Evolutionary conservation across 495 filamentous ascomycete genomes (phyloP), one percentile per base, ranked within the genome.

Genomic region (Haplographium delicatum): DNA sequence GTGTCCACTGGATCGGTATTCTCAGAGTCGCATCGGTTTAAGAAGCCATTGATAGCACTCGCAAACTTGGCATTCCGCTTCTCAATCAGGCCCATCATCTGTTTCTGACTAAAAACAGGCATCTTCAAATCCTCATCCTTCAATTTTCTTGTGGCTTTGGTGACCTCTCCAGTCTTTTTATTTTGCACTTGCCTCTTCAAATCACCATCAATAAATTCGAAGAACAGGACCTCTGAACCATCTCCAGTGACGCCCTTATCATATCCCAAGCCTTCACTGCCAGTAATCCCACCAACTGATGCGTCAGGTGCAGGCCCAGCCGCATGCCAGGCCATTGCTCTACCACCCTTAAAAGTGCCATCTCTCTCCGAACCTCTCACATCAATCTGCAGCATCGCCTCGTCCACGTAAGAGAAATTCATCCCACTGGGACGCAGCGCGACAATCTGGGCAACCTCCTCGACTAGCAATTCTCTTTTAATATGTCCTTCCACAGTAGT

Each of bases 131-230:
- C 81, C 57, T 96, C 89, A 31, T 89, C 76, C 53, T 76, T 75
- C 51, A 85, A 73, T 58, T 74, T 81, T 49, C 76, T 74, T 19
- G 65, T 75, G 2, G 86, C 74, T 31, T 83, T 84, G 0, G 73
- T 75, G 4, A 82, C 72, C 59, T 89, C 85, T 6, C 85, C 85
- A 4, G 84, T 88, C 56, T 84, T 85, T 35, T 75, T 70, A 63
- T 83, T 66, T 33, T 76, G 71, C 1, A 87, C 84, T 62, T 94
- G 82, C 38, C 86, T 74, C 67, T 90, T 96, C 44, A 98, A 68
- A 60, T 96, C 91, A 2, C 82, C 93, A 62, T 96, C 93, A 18
- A 94, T 66, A 58, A 91, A 97, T 64, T 98, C 93, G 61, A 98
- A 94, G 20, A 93, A 72, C 40, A 98, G 64, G 16, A 91, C 83